Percentiles rank a stretch among this genome's conserved stretches.
phyloP scores from a whole-genome alignment of 306 rosid genomes.

The Prosopis cineraria region DNA sequence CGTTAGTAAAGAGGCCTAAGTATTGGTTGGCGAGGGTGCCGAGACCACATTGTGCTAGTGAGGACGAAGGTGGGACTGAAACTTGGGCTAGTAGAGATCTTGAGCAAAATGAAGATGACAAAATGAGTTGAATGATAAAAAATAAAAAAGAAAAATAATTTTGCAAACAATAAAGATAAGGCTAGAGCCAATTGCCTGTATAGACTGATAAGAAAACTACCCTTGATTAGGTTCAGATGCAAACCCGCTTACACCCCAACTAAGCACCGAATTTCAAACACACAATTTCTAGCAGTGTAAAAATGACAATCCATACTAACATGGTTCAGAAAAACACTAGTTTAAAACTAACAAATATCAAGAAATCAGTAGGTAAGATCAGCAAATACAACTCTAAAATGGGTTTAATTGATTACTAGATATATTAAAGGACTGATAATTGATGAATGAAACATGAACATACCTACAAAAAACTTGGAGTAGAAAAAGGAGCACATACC shows the following conservation, averaged over 20 bases:
- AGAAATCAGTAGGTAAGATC: neutral
- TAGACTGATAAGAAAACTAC: conserved; percentile 14
- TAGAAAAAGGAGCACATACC: conserved; percentile 38
- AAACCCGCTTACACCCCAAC: neutral
- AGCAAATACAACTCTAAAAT: neutral
- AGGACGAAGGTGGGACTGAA: too few relatives aligned
- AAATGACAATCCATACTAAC: too few relatives aligned
- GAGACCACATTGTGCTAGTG: too few relatives aligned
- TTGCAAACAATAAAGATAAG: neutral
- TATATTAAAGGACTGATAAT: conserved; percentile 5
- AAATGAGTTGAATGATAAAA: too few relatives aligned
- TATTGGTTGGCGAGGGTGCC: too few relatives aligned
- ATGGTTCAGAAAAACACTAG: neutral
- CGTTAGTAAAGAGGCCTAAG: too few relatives aligned
- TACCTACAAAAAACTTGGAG: conserved; percentile 11
- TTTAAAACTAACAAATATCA: neutral
- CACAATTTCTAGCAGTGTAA: too few relatives aligned
- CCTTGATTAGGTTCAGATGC: neutral
- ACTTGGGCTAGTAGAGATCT: too few relatives aligned
- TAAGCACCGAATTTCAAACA: neutral
- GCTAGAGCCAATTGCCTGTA: neutral
- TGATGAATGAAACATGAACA: neutral
- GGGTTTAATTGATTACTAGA: neutral
- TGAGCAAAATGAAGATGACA: too few relatives aligned
- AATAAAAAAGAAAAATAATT: neutral